phyloP scores from a whole-genome alignment of 352 stramenopile genomes.

The Globisporangium splendens region DNA sequence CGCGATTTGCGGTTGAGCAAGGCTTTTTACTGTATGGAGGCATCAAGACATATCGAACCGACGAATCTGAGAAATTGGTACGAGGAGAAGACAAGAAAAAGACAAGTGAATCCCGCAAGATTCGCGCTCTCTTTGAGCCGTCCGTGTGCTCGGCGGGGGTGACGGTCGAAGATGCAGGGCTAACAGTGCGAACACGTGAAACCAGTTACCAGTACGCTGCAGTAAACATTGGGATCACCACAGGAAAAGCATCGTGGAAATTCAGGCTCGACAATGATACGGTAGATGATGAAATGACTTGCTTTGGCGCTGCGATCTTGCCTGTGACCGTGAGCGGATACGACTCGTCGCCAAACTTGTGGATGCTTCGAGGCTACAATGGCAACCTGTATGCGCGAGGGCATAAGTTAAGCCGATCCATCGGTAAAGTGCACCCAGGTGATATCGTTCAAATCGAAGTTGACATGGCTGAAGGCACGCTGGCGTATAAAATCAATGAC shows the following conservation, averaged over 20 bases:
- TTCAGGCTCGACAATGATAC: slow-evolving; percentile 88
- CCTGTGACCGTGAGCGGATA: slow-evolving; percentile 87
- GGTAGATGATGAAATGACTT: slow-evolving; percentile 90
- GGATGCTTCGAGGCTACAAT: slow-evolving; percentile 92
- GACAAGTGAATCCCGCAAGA: slow-evolving; percentile 57
- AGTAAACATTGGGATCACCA: slow-evolving; percentile 73
- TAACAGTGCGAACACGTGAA: slow-evolving; percentile 75
- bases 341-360: slow-evolving; percentile 87
- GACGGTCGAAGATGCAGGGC: slow-evolving; percentile 69
- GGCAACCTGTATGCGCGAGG: slow-evolving; percentile 88
- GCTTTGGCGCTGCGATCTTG: slow-evolving; percentile 87
- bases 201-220: slow-evolving; percentile 88
- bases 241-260: slow-evolving; percentile 81
- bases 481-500: slow-evolving; percentile 89
- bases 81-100: slow-evolving; percentile 39
- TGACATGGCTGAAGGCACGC: slow-evolving; percentile 83
- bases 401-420: slow-evolving; percentile 80
- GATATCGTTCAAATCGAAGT: slow-evolving; percentile 87
- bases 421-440: slow-evolving; percentile 87
- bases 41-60: slow-evolving; percentile 42
- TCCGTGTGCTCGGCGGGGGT: slow-evolving; percentile 77
- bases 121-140: slow-evolving; percentile 75
- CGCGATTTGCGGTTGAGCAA: slow-evolving; percentile 45
- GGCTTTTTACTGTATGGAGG: slow-evolving; percentile 33
- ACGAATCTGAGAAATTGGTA: slow-evolving; percentile 32